These are phyloP conservation scores for Thraustochytrium sp. DNA, from an alignment of 352 stramenopile genomes.

Conservation along the genomic window DNA sequence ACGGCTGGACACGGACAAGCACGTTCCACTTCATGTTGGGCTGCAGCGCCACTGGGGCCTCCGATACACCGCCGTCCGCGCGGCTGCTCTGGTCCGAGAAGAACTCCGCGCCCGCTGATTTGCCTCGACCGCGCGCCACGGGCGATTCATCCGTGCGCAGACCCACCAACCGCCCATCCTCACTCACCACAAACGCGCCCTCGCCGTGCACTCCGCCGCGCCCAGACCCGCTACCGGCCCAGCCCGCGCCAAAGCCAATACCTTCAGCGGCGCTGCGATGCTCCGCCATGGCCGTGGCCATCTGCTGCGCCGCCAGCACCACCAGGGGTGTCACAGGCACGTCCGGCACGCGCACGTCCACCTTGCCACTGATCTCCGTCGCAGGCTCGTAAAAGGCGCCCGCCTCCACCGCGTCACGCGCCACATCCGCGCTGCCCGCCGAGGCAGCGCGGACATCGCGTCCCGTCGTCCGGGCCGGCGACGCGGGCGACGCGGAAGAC, in stretches of 20 bases:
- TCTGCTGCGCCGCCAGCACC: background rate
- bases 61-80: background rate
- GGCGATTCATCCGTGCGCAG: no score
- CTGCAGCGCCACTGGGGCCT: background rate
- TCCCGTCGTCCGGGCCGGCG: background rate
- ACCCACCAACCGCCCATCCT: no score
- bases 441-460: background rate
- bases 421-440: background rate
- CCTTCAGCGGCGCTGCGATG: background rate
- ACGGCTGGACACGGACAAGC: background rate
- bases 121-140: no score
- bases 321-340: background rate
- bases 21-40: slow-evolving; percentile 30
- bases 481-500: background rate
- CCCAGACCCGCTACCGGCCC: no score
- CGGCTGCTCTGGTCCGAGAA: background rate
- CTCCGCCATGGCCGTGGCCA: background rate
- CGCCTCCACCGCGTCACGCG: background rate
- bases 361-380: background rate
- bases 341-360: background rate
- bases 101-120: no score
- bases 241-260: no score
- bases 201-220: no score
- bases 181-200: no score
- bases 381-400: background rate